Conservation (phyloP, 2,329 filamentous ascomycete species). For the Cladosporium sp. region DNA sequence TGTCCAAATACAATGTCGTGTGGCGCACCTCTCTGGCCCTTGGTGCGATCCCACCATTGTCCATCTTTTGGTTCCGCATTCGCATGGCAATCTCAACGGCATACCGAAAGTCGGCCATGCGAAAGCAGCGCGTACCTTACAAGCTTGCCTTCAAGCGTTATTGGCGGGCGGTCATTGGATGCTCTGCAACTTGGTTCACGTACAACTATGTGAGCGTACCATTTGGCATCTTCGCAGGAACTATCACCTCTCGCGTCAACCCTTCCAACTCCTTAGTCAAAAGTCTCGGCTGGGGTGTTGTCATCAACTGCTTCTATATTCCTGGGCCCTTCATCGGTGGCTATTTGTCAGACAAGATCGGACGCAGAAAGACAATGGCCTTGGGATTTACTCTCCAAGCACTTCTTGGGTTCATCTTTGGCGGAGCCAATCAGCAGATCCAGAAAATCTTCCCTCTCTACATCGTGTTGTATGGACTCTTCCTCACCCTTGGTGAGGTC, state of each 20-base stretch:
- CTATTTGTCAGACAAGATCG: conserved; percentile 69
- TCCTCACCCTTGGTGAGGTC: conserved; percentile 69
- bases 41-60: conserved; percentile 60
- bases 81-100: conserved; percentile 72
- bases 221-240: conserved; percentile 76
- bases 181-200: conserved; percentile 71
- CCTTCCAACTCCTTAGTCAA: conserved; percentile 59
- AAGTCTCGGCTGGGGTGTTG: conserved; percentile 77
- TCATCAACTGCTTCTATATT: conserved; percentile 83
- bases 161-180: conserved; percentile 66
- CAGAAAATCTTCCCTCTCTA: conserved; percentile 44
- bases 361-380: conserved; percentile 68
- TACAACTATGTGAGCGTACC: conserved; percentile 71
- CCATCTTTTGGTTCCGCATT: conserved; percentile 64
- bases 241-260: conserved; percentile 62
- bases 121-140: conserved; percentile 42
- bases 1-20: conserved; percentile 45
- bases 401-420: conserved; percentile 79
- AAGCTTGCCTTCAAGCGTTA: conserved; percentile 58
- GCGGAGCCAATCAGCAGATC: conserved; percentile 50
- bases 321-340: conserved; percentile 75
- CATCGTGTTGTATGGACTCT: conserved; percentile 71
- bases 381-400: conserved; percentile 67
- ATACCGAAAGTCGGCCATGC: conserved; percentile 66
- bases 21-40: conserved; percentile 80